Conservation (phyloP, 371 early-diverging fungal species). For the Mucor piriformis region DNA sequence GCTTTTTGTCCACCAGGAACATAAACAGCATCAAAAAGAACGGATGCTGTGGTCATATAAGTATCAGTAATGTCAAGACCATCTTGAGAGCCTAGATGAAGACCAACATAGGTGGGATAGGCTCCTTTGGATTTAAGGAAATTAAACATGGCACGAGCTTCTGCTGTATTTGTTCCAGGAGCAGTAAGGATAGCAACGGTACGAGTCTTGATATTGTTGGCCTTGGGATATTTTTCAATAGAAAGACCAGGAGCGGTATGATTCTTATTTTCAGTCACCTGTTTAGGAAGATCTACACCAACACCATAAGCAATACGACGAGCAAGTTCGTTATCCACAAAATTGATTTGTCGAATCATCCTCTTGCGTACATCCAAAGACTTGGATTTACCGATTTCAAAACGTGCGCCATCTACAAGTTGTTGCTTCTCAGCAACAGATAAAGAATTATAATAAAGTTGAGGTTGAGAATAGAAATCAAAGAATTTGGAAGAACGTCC, state of each 20-base stretch:
- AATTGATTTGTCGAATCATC: constrained; percentile 41
- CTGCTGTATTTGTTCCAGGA: constrained; percentile 31
- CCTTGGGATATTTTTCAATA: constrained; percentile 35
- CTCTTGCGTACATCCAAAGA: constrained; percentile 36
- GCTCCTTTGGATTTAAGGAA: constrained; percentile 20
- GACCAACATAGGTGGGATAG: constrained; percentile 38
- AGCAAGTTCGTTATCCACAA: constrained; percentile 47
- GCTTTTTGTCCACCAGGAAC: constrained; percentile 33
- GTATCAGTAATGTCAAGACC: constrained; percentile 34
- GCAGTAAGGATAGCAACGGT: constrained; percentile 44
- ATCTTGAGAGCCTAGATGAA: constrained; percentile 26
- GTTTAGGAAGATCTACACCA: constrained; percentile 31
- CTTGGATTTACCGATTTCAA: constrained; percentile 47
- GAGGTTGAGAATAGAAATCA: constrained; percentile 50
- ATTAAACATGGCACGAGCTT: constrained; percentile 26
- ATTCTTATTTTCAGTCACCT: constrained; percentile 19
- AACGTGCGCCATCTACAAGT: constrained; percentile 42
- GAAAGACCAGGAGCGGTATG: constrained; percentile 32
- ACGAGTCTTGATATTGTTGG: constrained; percentile 27
- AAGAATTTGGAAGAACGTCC: constrained; percentile 34
- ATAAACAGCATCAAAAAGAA: constrained; percentile 45
- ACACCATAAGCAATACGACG: constrained; percentile 42
- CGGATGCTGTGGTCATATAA: constrained; percentile 37
- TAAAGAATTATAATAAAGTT: constrained; percentile 47
- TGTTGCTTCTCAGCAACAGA: constrained; percentile 47